Evolutionary conservation across 768 basidiomycete species (phyloP).

Genomic region (Hypsizygus marmoreus): DNA sequence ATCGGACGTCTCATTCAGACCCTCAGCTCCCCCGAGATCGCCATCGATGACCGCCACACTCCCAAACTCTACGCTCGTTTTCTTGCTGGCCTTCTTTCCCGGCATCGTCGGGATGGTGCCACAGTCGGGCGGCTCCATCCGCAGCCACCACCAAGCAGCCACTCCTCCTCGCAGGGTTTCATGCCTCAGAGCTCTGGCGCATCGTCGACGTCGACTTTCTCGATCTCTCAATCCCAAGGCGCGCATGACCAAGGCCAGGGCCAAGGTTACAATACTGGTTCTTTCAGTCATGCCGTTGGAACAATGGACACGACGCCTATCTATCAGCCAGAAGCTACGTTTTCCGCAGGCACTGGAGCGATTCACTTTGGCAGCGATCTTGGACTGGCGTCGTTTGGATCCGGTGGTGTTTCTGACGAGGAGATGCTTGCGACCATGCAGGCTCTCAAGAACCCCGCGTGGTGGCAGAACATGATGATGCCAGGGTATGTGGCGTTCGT

Average conservation of each 20-base stretch:
- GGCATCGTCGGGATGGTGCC: constrained; percentile 70
- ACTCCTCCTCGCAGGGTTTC: constrained; percentile 19
- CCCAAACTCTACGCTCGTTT: constrained; percentile 82
- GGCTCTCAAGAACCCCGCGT: constrained; percentile 67
- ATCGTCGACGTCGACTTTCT: constrained; percentile 29
- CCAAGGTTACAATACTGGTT: constrained; percentile 16
- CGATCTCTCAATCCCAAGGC: constrained; percentile 23
- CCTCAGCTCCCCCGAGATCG: constrained; percentile 68
- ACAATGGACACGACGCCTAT: constrained; percentile 37
- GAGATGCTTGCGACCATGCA: constrained; percentile 74
- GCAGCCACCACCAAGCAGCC: constrained; percentile 44
- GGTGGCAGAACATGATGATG: constrained; percentile 86
- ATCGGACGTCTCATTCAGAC: constrained; percentile 75
- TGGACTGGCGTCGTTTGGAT: constrained; percentile 33
- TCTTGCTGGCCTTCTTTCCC: constrained; percentile 68
- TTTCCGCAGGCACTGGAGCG: constrained; percentile 39
- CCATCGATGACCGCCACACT: constrained; percentile 81
- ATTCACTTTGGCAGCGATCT: constrained; percentile 46
- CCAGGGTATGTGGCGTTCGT: constrained; percentile 54
- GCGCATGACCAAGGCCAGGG: constrained; percentile 18
- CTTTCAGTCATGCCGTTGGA: constrained; percentile 19
- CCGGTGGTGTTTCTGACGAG: constrained; percentile 43
- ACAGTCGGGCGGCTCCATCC: constrained; percentile 56
- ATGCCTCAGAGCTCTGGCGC: constrained; percentile 15
- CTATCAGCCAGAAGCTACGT: constrained; percentile 50